Evolutionary conservation across 805 yeast genomes (phyloP), one percentile per base, ranked within the genome.

Genomic region (Saccharomyces eubayanus): DNA sequence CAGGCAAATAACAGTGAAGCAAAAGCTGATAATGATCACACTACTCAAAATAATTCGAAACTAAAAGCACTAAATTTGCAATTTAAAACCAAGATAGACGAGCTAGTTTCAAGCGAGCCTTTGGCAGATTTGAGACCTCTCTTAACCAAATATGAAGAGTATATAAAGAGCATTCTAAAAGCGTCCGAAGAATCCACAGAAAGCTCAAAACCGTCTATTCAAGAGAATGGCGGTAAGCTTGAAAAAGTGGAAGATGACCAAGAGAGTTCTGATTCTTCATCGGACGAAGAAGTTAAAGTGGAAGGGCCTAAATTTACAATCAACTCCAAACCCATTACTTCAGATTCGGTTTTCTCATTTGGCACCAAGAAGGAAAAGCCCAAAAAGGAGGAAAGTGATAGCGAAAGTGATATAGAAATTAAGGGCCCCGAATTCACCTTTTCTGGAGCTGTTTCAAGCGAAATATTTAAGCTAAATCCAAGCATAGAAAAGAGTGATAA

Each of bases 261-360:
- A 36, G 62, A 62, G 1, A 36, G 24, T 16, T 36, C 43, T 3
- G 43, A 36, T 1, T 72, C 77, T 2, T 82, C 77, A 51, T 72
- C 78, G 1, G 87, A 82, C 31, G 82, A 82, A 21, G 87, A 82
- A 40, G 69, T 83, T 28, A 84, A 83, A 64, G 78, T 85, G 29
- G 80, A 87, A 67, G 95, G 95, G 1, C 95, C 96, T 21, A 69
- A 75, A 12, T 88, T 88, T 65, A 77, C 75, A 8, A 57, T 80
- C 30, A 66, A 64, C 14, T 62, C 72, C 29, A 74, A 77, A 29
- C 84, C 84, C 52, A 76, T 76, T 3, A 74, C 80, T 2, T 72
- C 73, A 2, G 73, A 75, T 53, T 74, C 82, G n/a, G 79, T 77
- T 5, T 81, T 81, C 65, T 72, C 75, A 29, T 76, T 81, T 54